These are phyloP conservation scores for Fistulinella cinereoalba DNA, from an alignment of 1,284 basidiomycete genomes.

Conservation along the genomic window DNA sequence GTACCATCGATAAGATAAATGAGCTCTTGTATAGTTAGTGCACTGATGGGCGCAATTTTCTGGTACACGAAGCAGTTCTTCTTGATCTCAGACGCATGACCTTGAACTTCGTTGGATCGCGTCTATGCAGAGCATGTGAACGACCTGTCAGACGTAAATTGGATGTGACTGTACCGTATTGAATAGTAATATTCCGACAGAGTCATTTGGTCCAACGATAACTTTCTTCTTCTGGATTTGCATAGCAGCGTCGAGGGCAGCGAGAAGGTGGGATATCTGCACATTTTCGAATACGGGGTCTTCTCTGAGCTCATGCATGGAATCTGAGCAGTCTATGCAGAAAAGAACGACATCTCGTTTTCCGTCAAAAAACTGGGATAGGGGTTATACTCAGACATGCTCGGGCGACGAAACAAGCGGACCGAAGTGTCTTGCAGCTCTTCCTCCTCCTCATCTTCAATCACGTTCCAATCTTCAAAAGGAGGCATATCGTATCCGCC, in stretches of 20 bases:
- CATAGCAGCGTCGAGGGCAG: constrained; percentile 78
- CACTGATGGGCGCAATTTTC: constrained; percentile 73
- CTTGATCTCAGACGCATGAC: constrained; percentile 71
- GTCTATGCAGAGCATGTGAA: constrained; percentile 37
- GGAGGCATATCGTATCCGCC: constrained; percentile 41
- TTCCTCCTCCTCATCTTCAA: constrained; percentile 75
- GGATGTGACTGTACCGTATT: constrained; percentile 69
- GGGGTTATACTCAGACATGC: constrained; percentile 6
- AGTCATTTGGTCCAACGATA: constrained; percentile 82
- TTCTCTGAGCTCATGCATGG: constrained; percentile 78
- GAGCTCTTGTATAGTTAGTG: constrained; percentile 75
- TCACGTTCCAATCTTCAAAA: constrained; percentile 72
- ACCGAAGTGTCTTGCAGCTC: constrained; percentile 72
- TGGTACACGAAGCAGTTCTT: constrained; percentile 75
- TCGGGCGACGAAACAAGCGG: not conserved
- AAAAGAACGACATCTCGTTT: constrained; percentile 85
- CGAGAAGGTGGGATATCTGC: constrained; percentile 62
- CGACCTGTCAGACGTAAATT: not conserved
- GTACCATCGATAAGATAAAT: constrained; percentile 69
- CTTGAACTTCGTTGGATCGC: constrained; percentile 46
- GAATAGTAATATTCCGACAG: constrained; percentile 86
- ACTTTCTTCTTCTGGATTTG: constrained; percentile 89
- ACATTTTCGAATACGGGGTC: constrained; percentile 59
- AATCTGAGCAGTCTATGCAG: constrained; percentile 88
- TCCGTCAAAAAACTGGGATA: constrained; percentile 63